These are phyloP conservation scores for Lipomyces sp. DNA, from an alignment of 805 yeast genomes.

Conservation along the genomic window DNA sequence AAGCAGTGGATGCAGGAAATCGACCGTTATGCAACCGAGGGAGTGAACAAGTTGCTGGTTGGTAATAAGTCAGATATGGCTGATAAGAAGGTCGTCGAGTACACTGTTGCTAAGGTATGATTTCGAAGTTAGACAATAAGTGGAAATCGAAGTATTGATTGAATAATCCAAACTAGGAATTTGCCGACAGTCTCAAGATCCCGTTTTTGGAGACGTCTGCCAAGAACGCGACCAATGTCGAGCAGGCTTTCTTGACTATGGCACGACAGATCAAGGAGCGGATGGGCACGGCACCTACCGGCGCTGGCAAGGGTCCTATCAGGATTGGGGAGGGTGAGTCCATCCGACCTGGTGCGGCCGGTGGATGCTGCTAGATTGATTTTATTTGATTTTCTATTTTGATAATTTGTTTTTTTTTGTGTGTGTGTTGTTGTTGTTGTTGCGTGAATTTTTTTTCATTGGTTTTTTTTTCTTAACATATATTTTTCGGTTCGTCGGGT, in stretches of 20 bases:
- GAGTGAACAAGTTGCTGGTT: slow-evolving; percentile 91
- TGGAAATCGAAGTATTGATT: not conserved
- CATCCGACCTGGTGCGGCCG: slow-evolving; percentile 49
- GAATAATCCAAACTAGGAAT: slow-evolving; percentile 62
- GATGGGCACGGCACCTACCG: slow-evolving; percentile 66
- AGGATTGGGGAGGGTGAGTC: slow-evolving; percentile 50
- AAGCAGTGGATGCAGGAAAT: slow-evolving; percentile 99
- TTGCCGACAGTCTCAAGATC: slow-evolving; percentile 91
- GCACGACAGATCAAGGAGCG: slow-evolving; percentile 97
- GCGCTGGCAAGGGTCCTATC: slow-evolving; percentile 49
- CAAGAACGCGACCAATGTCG: slow-evolving; percentile 92
- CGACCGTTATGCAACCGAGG: slow-evolving; percentile 97
- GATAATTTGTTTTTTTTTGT: not conserved
- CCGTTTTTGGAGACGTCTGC: slow-evolving; percentile 98
- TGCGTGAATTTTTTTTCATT: not conserved
- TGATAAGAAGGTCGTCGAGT: slow-evolving; percentile 94
- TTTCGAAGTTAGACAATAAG: not conserved
- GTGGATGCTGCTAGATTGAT: slow-evolving; percentile 52
- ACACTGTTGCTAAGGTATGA: slow-evolving; percentile 77
- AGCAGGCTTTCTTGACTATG: slow-evolving; percentile 98
- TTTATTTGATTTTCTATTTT: slow-evolving; percentile 9
- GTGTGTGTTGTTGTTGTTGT: too few relatives aligned
- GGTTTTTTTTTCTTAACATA: slow-evolving; percentile 5
- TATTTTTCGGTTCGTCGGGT: not conserved
- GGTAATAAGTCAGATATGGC: slow-evolving; percentile 96